A percentile compares a stretch with the other conserved stretches of the same genome.
Evolutionary conservation across 257 asterid species (phyloP).

Genomic region (Fraxinus quadrangulata): DNA sequence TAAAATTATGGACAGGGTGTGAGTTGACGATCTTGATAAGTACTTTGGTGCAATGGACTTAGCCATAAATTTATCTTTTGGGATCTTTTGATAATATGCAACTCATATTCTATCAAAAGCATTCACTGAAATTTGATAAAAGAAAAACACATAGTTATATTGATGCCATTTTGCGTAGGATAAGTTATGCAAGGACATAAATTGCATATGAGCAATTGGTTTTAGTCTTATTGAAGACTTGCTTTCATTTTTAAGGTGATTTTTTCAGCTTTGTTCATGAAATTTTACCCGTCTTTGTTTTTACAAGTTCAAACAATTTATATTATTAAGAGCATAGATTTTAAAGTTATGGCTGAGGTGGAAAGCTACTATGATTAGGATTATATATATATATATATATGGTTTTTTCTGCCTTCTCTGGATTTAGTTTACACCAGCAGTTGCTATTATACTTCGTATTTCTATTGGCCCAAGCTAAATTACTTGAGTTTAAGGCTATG

Average conservation of each 20-base stretch:
- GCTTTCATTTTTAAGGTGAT: neutral
- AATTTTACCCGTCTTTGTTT: neutral
- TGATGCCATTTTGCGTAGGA: neutral
- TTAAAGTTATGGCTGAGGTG: no score
- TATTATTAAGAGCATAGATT: neutral
- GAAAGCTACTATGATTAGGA: neutral
- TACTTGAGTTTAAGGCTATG: neutral
- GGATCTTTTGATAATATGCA: neutral
- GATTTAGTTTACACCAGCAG: neutral
- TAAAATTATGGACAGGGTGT: neutral
- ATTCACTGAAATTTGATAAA: neutral
- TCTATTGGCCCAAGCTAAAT: neutral
- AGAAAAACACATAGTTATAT: neutral
- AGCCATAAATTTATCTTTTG: neutral
- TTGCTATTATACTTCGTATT: neutral
- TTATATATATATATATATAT: no score
- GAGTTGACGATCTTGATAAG: neutral
- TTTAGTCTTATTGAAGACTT: neutral
- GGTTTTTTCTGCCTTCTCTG: no score
- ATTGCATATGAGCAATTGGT: neutral
- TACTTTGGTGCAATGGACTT: neutral
- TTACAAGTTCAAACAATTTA: neutral
- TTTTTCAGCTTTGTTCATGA: neutral
- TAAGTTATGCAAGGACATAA: neutral
- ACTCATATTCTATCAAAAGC: neutral